Percentiles rank a stretch among this genome's conserved stretches.
phyloP scores from a whole-genome alignment of 2,329 filamentous ascomycete genomes.

The Xylariaceae sp. region DNA sequence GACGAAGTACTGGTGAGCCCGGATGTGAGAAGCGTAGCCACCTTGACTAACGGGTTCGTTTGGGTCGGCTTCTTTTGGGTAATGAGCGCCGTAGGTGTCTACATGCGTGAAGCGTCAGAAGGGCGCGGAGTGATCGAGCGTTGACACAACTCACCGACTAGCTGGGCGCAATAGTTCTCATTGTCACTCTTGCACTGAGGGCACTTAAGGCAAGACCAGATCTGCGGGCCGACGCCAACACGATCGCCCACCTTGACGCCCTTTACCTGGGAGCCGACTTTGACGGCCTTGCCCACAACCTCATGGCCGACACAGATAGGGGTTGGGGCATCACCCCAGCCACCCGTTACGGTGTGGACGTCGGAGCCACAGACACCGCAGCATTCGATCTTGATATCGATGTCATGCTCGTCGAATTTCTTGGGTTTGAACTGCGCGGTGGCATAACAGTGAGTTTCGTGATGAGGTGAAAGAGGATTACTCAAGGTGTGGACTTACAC shows the following conservation, averaged over 20 bases:
- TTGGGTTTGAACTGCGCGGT: conserved; percentile 30
- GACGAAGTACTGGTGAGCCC: conserved; percentile 53
- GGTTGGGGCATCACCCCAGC: conserved; percentile 31
- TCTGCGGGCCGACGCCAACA: conserved; percentile 59
- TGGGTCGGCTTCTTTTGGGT: conserved; percentile 48
- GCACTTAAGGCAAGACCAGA: conserved; percentile 51
- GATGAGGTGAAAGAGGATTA: background rate
- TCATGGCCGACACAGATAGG: conserved; percentile 55
- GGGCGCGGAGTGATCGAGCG: background rate
- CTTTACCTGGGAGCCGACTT: conserved; percentile 36
- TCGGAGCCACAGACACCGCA: conserved; percentile 56
- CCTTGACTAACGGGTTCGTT: conserved; percentile 61
- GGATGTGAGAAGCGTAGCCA: conserved; percentile 49
- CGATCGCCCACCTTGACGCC: conserved; percentile 56
- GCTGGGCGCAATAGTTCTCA: conserved; percentile 46
- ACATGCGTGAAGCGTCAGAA: background rate
- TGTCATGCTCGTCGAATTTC: conserved; percentile 46
- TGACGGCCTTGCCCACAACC: conserved; percentile 49
- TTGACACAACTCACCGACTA: conserved; percentile 33
- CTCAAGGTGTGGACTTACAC: conserved; percentile 15
- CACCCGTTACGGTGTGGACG: conserved; percentile 37
- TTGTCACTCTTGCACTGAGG: conserved; percentile 43
- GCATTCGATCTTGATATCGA: conserved; percentile 64
- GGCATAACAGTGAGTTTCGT: background rate
- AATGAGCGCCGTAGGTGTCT: conserved; percentile 55